These are phyloP conservation scores for Aeschynomene evenia DNA, from an alignment of 306 rosid genomes.

Conservation along the genomic window DNA sequence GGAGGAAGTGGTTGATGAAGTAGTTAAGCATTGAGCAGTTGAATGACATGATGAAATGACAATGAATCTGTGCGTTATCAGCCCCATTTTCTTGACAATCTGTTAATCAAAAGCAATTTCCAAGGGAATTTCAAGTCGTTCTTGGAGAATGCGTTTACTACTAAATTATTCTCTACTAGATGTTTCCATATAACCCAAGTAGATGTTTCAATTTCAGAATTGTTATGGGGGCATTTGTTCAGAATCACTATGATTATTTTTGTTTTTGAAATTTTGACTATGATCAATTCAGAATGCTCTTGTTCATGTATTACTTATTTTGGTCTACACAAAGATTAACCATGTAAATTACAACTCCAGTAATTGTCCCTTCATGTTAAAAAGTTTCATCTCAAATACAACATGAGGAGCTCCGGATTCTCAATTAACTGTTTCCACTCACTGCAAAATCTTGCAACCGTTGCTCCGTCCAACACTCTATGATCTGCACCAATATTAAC, in stretches of 20 bases:
- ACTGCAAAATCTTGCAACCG: conserved; percentile 85
- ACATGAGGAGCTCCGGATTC: conserved; percentile 70
- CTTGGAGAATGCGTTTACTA: neutral
- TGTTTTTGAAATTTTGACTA: neutral
- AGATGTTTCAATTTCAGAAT: neutral
- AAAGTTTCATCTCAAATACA: conserved; percentile 61
- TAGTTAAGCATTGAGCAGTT: too few relatives aligned
- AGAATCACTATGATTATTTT: neutral
- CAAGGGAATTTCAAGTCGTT: too few relatives aligned
- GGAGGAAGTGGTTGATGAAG: too few relatives aligned
- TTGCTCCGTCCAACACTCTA: conserved; percentile 96
- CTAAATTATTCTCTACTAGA: neutral
- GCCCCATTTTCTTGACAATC: too few relatives aligned
- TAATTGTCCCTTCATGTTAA: neutral
- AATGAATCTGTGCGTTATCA: too few relatives aligned
- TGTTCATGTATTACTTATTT: neutral
- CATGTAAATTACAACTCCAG: conserved; percentile 10
- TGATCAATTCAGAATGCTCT: neutral
- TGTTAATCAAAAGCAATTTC: too few relatives aligned
- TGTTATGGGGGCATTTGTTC: neutral
- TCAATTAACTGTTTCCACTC: conserved; percentile 82
- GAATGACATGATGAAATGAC: too few relatives aligned
- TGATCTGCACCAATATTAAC: conserved; percentile 94
- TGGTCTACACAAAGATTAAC: conserved; percentile 4
- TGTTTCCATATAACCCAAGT: neutral